These are phyloP conservation scores for Xanthoconium stramineum DNA, from an alignment of 768 basidiomycete species.

Conservation along the genomic window DNA sequence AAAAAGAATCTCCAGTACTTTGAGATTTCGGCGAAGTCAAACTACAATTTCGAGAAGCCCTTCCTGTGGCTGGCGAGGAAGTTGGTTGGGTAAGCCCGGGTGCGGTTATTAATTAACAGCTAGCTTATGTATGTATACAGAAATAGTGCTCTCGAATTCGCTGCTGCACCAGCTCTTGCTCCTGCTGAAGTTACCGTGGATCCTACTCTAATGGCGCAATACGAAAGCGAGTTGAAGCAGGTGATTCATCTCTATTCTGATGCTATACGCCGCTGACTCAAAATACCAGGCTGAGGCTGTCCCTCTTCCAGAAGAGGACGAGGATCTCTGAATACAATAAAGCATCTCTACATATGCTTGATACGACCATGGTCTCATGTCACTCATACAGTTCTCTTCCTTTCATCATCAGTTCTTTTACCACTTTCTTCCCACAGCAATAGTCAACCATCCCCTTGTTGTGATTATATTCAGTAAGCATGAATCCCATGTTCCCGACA, in stretches of 20 bases:
- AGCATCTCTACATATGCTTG: slow-evolving; percentile 17
- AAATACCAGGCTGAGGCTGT: slow-evolving; percentile 71
- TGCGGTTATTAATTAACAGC: neutral
- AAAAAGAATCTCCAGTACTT: slow-evolving; percentile 99
- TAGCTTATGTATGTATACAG: slow-evolving; percentile 39
- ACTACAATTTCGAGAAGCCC: slow-evolving; percentile 99
- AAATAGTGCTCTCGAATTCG: slow-evolving; percentile 87
- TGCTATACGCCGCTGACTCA: slow-evolving; percentile 8
- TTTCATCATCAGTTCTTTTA: slow-evolving; percentile 18
- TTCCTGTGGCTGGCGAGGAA: slow-evolving; percentile 99
- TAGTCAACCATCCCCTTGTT: slow-evolving; percentile 21
- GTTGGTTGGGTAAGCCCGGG: slow-evolving; percentile 78
- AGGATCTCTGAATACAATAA: slow-evolving; percentile 58
- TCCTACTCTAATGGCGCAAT: slow-evolving; percentile 68
- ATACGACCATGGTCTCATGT: slow-evolving; percentile 21
- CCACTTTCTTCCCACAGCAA: slow-evolving; percentile 25
- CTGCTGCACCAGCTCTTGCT: slow-evolving; percentile 92
- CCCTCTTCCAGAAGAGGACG: slow-evolving; percentile 97
- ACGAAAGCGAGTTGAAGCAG: slow-evolving; percentile 70
- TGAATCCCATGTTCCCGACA: slow-evolving; percentile 12
- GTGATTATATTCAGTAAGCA: slow-evolving; percentile 25
- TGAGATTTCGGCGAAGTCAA: slow-evolving; percentile 99
- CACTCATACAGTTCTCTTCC: slow-evolving; percentile 18
- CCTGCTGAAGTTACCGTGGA: slow-evolving; percentile 93
- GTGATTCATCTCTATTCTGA: slow-evolving; percentile 37